These are phyloP conservation scores for Rutstroemia sp. DNA, from an alignment of 2,329 filamentous ascomycete genomes.

Conservation along the genomic window DNA sequence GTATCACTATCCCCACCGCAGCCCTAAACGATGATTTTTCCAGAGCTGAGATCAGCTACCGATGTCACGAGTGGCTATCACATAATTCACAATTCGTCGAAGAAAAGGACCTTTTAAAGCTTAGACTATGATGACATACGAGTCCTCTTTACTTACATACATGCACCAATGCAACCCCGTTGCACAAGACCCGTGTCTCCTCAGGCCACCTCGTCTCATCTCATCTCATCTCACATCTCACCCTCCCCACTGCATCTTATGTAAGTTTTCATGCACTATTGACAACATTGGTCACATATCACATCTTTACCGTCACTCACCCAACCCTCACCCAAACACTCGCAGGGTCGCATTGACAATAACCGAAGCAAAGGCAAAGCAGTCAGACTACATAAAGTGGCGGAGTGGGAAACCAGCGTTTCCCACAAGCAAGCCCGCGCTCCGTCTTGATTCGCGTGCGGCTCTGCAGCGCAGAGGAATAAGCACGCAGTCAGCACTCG, in stretches of 20 bases:
- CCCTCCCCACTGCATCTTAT: constrained; percentile 3
- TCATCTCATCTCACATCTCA: constrained; percentile 1
- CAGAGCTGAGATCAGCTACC: background rate
- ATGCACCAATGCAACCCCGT: background rate
- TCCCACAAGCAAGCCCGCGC: background rate
- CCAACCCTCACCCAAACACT: too few relatives aligned
- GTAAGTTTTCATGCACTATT: background rate
- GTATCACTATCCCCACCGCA: background rate
- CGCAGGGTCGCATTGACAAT: background rate
- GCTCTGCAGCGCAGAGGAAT: background rate
- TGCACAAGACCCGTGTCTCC: background rate
- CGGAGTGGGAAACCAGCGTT: background rate
- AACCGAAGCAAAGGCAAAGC: background rate
- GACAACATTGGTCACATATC: background rate
- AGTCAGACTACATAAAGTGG: background rate
- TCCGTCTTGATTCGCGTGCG: background rate
- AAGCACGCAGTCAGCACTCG: too few relatives aligned
- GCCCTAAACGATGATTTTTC: background rate
- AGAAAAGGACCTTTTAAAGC: background rate
- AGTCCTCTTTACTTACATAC: background rate
- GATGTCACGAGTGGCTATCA: background rate
- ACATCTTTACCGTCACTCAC: background rate
- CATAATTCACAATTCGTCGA: background rate
- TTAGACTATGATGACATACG: background rate
- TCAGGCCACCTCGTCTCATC: constrained; percentile 3